Conservation (phyloP, 2,329 filamentous ascomycete genomes). For the Epichloe festucae region DNA sequence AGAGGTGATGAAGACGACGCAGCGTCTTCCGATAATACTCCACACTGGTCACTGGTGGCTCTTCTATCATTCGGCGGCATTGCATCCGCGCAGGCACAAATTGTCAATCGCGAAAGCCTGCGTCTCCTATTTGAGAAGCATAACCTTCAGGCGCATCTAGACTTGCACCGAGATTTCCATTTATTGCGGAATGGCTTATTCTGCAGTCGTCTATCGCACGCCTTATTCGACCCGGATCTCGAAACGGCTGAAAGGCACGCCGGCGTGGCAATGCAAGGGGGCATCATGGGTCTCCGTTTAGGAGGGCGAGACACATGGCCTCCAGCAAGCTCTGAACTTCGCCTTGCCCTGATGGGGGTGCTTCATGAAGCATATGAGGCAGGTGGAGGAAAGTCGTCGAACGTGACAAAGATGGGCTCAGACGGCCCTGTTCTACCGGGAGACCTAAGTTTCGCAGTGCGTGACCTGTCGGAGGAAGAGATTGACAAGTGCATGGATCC, state of each 20-base stretch:
- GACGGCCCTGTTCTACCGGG: slow-evolving; percentile 42
- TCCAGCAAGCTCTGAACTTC: slow-evolving; percentile 84
- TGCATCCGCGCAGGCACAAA: slow-evolving; percentile 57
- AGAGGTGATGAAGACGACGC: slow-evolving; percentile 6
- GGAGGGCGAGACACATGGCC: slow-evolving; percentile 80
- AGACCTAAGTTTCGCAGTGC: slow-evolving; percentile 69
- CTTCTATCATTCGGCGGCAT: slow-evolving; percentile 65
- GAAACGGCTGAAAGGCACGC: slow-evolving; percentile 62
- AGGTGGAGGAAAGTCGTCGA: slow-evolving; percentile 8
- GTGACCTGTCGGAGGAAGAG: slow-evolving; percentile 65
- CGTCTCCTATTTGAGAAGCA: slow-evolving; percentile 63
- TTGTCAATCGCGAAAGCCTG: slow-evolving; percentile 68
- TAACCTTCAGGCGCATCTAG: slow-evolving; percentile 57
- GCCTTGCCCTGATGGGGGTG: slow-evolving; percentile 76
- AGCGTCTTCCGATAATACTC: slow-evolving; percentile 25
- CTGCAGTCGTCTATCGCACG: slow-evolving; percentile 63
- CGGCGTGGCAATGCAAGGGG: slow-evolving; percentile 55
- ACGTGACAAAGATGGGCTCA: slow-evolving; percentile 14
- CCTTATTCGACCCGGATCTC: slow-evolving; percentile 74
- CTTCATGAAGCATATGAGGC: slow-evolving; percentile 58
- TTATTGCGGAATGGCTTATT: slow-evolving; percentile 79
- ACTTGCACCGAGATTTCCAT: slow-evolving; percentile 66
- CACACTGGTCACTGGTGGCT: slow-evolving; percentile 47
- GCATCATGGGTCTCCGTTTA: slow-evolving; percentile 69
- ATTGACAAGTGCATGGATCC: slow-evolving; percentile 75